Percentiles rank a stretch among this genome's conserved stretches.
These are phyloP conservation scores for Inonotus hispidus DNA, from an alignment of 1,284 basidiomycete genomes.

Conservation along the genomic window DNA sequence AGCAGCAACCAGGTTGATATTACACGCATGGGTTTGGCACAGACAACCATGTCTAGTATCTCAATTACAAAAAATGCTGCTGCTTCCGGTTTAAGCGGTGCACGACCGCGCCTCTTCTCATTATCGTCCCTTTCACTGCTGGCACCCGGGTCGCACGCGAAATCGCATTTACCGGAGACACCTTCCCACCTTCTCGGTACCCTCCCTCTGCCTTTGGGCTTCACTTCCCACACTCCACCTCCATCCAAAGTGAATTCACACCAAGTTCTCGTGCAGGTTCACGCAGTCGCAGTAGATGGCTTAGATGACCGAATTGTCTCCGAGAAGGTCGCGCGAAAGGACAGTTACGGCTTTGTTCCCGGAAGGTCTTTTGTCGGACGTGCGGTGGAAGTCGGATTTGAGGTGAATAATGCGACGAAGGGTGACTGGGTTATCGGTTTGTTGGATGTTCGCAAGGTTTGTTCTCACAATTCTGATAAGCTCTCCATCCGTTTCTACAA, in stretches of 20 bases:
- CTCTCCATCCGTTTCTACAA: slow-evolving; percentile 1
- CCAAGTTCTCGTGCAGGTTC: slow-evolving; percentile 78
- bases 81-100: slow-evolving; percentile 1
- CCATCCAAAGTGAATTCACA: slow-evolving; percentile 63
- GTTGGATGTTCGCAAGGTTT: slow-evolving; percentile 70
- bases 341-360: slow-evolving; percentile 67
- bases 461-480: slow-evolving; percentile 22
- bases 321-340: slow-evolving; percentile 31
- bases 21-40: slow-evolving; percentile 68
- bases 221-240: slow-evolving; percentile 65
- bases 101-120: slow-evolving; percentile 14
- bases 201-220: slow-evolving; percentile 38
- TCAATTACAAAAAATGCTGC: slow-evolving; percentile 42
- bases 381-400: slow-evolving; percentile 73
- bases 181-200: slow-evolving; percentile 39
- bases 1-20: slow-evolving; percentile 56
- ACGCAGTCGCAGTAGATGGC: slow-evolving; percentile 75
- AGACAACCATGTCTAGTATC: slow-evolving; percentile 81
- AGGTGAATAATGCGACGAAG: slow-evolving; percentile 58
- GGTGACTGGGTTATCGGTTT: slow-evolving; percentile 84
- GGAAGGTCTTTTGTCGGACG: slow-evolving; percentile 81
- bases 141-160: slow-evolving; percentile 19
- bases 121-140: slow-evolving; percentile 13
- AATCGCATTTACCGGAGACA: slow-evolving; percentile 26
- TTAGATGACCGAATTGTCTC: slow-evolving; percentile 62